phyloP scores from a whole-genome alignment of 2,329 filamentous ascomycete species.

The Colletotrichum eleusines region DNA sequence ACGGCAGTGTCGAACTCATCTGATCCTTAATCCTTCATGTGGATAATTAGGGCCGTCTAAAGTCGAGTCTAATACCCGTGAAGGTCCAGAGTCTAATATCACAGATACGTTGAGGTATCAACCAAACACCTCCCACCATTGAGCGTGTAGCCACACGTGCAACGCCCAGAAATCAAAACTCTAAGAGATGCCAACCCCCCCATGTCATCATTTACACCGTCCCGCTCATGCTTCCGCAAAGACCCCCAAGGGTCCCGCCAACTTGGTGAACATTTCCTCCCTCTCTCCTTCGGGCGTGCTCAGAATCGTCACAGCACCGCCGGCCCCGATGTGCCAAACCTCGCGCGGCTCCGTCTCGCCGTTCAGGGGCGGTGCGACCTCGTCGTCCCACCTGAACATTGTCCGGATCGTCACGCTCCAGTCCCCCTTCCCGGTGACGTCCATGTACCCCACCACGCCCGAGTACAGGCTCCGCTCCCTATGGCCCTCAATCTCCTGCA shows the following conservation, averaged over 20 bases:
- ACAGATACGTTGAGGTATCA: constrained; percentile 47
- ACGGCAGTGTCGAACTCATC: background rate
- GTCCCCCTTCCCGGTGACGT: constrained; percentile 85
- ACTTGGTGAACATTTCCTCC: constrained; percentile 89
- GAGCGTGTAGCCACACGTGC: constrained; percentile 2
- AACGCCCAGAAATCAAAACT: constrained; percentile 28
- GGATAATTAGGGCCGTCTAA: constrained; percentile 38
- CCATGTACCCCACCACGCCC: constrained; percentile 90
- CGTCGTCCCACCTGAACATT: constrained; percentile 79
- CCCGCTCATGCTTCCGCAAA: constrained; percentile 52
- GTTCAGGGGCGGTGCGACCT: constrained; percentile 52
- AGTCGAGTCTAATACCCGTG: constrained; percentile 45
- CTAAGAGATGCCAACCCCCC: background rate
- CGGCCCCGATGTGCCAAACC: constrained; percentile 87
- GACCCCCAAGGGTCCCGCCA: constrained; percentile 68
- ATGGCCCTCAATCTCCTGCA: constrained; percentile 75
- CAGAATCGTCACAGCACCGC: constrained; percentile 88
- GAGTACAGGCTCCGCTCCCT: constrained; percentile 82
- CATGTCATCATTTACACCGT: background rate
- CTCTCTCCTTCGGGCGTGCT: constrained; percentile 85
- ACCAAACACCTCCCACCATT: constrained; percentile 12
- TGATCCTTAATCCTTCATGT: constrained; percentile 2
- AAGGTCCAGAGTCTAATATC: constrained; percentile 41
- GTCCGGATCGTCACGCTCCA: constrained; percentile 93
- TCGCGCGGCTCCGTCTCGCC: constrained; percentile 57